Conservation (phyloP, 148 eudicot genomes). For the Camellia lanceoleosa region DNA sequence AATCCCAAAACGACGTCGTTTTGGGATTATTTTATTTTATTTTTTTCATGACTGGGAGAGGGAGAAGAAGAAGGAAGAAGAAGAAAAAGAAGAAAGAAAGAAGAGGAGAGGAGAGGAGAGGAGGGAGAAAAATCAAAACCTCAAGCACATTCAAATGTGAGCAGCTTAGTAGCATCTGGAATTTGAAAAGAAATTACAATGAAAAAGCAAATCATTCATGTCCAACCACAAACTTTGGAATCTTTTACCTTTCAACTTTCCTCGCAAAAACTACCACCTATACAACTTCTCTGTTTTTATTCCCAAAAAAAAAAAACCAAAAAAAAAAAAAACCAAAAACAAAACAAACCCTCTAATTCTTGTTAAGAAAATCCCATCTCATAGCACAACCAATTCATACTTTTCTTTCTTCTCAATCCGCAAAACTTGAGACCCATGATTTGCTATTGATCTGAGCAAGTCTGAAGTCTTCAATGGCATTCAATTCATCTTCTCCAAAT, state of each 20-base stretch:
- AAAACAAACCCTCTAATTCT: neutral
- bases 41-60: no score
- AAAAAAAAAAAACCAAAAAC: neutral
- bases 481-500: conserved; percentile 21
- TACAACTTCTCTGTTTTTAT: neutral
- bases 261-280: conserved; percentile 1
- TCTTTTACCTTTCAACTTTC: conserved; percentile 5
- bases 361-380: neutral
- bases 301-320: neutral
- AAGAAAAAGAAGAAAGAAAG: no score
- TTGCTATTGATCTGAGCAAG: neutral
- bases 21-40: no score
- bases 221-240: conserved; percentile 10
- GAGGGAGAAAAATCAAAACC: neutral
- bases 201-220: conserved; percentile 2
- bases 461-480: conserved; percentile 1
- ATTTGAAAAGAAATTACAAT: conserved; percentile 1
- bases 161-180: neutral
- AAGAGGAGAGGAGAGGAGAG: no score
- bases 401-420: neutral
- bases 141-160: conserved; percentile 1
- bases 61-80: no score
- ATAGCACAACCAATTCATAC: neutral
- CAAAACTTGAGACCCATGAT: neutral
- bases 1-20: no score